phyloP scores from a whole-genome alignment of 768 basidiomycete genomes.

The Lactarius tabidus region DNA sequence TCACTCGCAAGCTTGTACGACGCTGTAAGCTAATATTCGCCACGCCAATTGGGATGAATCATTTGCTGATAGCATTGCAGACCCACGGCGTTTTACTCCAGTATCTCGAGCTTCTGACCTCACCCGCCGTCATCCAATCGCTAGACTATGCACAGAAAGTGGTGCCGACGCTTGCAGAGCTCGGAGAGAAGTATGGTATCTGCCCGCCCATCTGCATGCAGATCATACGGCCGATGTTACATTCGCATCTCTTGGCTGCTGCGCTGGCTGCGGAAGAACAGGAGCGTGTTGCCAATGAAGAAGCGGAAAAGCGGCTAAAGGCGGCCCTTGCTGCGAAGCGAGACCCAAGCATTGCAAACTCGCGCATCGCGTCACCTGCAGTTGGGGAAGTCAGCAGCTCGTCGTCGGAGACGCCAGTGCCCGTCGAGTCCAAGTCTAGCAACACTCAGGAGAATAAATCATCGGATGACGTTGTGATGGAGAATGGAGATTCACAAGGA shows the following conservation, averaged over 20 bases:
- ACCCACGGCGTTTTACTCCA: slow-evolving; percentile 90
- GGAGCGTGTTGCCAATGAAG: slow-evolving; percentile 64
- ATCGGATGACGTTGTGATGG: slow-evolving; percentile 48
- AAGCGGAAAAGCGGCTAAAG: slow-evolving; percentile 77
- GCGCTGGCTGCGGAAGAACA: slow-evolving; percentile 65
- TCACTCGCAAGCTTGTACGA: slow-evolving; percentile 86
- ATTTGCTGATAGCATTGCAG: slow-evolving; percentile 40
- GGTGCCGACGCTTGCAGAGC: slow-evolving; percentile 68
- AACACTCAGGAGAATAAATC: slow-evolving; percentile 16
- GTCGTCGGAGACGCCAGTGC: neutral
- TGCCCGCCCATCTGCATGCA: slow-evolving; percentile 90
- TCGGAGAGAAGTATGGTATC: slow-evolving; percentile 75
- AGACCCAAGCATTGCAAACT: slow-evolving; percentile 52
- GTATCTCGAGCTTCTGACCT: slow-evolving; percentile 83
- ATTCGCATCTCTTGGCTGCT: slow-evolving; percentile 54
- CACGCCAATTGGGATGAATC: slow-evolving; percentile 11
- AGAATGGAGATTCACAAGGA: slow-evolving; percentile 39
- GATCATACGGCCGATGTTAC: slow-evolving; percentile 79
- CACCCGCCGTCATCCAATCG: slow-evolving; percentile 59
- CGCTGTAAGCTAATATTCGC: slow-evolving; percentile 52
- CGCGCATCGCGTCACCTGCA: slow-evolving; percentile 63
- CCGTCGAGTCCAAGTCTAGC: slow-evolving; percentile 4
- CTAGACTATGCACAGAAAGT: slow-evolving; percentile 72
- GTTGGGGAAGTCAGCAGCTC: slow-evolving; percentile 30
- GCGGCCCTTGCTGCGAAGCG: slow-evolving; percentile 75